phyloP scores from a whole-genome alignment of 2,329 filamentous ascomycete species.

The Trichoderma aggressivum region DNA sequence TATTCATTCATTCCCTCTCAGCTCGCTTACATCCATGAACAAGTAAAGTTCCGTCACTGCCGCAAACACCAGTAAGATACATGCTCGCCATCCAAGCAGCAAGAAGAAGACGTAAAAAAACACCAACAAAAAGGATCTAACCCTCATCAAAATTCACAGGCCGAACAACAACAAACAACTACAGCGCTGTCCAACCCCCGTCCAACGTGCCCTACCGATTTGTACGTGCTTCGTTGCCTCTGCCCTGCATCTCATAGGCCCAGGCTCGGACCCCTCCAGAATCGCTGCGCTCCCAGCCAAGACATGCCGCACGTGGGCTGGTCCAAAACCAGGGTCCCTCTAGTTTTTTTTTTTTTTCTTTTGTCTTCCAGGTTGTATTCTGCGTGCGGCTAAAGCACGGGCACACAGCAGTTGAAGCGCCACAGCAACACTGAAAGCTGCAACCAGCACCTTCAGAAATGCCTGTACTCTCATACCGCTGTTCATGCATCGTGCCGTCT shows the following conservation, averaged over 20 bases:
- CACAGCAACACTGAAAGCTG: too few relatives aligned
- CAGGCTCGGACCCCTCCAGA: background rate
- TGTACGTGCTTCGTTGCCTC: background rate
- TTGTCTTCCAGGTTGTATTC: too few relatives aligned
- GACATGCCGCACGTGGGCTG: constrained; percentile 24
- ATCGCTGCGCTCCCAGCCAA: constrained; percentile 21
- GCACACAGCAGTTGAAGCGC: too few relatives aligned
- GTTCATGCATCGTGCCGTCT: background rate
- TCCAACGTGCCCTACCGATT: constrained; percentile 6
- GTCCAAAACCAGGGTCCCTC: background rate
- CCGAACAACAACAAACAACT: background rate
- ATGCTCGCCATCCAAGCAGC: background rate
- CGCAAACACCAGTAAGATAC: background rate
- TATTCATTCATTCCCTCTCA: background rate
- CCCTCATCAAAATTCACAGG: background rate
- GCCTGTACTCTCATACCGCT: too few relatives aligned
- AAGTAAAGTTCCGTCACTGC: background rate
- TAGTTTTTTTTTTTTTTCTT: background rate
- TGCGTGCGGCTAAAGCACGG: background rate
- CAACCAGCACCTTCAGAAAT: too few relatives aligned
- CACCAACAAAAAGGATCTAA: background rate
- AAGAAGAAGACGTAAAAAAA: background rate
- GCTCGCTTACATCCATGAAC: background rate
- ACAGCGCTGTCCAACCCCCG: constrained; percentile 4
- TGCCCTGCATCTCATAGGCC: constrained; percentile 1